Evolutionary conservation across 176 grass and related monocot genomes (phyloP).

Genomic region (Ensete glaucum): DNA sequence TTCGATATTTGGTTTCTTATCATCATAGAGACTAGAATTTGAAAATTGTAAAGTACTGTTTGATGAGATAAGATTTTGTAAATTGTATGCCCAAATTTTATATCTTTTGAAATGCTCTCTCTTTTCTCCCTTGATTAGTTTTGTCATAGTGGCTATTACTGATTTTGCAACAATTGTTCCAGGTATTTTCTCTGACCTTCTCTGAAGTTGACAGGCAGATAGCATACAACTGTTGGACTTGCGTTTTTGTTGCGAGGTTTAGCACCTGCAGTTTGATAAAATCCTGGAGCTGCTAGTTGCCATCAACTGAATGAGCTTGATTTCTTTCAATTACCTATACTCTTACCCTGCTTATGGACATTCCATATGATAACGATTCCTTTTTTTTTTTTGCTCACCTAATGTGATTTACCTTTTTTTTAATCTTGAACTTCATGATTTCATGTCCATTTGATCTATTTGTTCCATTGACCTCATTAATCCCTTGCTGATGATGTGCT

Average conservation of each 20-base stretch:
- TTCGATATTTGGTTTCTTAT: background rate
- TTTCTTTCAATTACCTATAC: background rate
- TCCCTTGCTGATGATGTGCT: background rate
- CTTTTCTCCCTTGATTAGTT: conserved; percentile 8
- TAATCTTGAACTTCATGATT: background rate
- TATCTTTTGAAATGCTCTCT: background rate
- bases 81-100: background rate
- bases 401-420: background rate
- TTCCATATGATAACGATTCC: background rate
- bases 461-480: background rate
- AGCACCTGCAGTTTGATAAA: conserved; percentile 25
- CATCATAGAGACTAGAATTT: background rate
- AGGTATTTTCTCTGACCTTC: conserved; percentile 97
- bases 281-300: conserved; percentile 20
- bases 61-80: background rate
- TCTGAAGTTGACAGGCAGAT: conserved; percentile 96
- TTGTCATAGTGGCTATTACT: conserved; percentile 4
- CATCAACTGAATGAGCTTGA: background rate
- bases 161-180: conserved; percentile 48
- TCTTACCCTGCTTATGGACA: background rate
- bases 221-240: conserved; percentile 22
- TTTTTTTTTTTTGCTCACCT: background rate
- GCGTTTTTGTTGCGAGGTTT: conserved; percentile 38
- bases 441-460: background rate
- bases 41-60: background rate